Evolutionary conservation across 164 flowering plant genomes (phyloP).

Genomic region (Dillenia turbinata): DNA sequence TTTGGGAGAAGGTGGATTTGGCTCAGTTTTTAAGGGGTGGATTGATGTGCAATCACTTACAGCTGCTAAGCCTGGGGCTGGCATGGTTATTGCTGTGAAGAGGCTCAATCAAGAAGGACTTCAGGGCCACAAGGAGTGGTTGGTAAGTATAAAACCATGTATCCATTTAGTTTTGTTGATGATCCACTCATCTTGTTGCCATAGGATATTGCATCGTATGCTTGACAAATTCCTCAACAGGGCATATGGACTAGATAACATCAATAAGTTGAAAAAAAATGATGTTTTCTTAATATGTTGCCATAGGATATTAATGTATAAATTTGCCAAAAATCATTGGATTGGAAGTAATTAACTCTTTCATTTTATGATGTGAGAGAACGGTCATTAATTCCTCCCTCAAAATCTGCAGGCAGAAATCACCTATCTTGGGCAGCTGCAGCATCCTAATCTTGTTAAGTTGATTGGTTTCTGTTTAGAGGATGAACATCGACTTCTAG

Average conservation of each 20-base stretch:
- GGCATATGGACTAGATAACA: too few species aligned
- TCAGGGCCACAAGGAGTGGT: slow-evolving; percentile 78
- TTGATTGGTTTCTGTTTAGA: slow-evolving; percentile 62
- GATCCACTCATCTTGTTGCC: neutral
- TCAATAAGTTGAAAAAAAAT: too few species aligned
- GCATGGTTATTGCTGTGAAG: slow-evolving; percentile 71
- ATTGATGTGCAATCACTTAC: slow-evolving; percentile 56
- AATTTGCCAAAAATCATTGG: too few species aligned
- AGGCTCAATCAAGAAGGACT: slow-evolving; percentile 73
- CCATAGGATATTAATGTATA: too few species aligned
- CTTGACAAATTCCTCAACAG: too few species aligned
- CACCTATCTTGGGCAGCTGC: slow-evolving; percentile 55
- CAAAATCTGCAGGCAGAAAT: slow-evolving; percentile 46
- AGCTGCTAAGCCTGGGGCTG: slow-evolving; percentile 62
- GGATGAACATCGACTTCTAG: slow-evolving; percentile 62
- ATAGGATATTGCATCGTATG: too few species aligned
- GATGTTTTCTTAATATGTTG: too few species aligned
- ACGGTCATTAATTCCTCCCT: too few species aligned
- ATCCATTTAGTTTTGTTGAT: neutral
- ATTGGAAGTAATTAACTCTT: too few species aligned
- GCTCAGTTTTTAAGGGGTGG: slow-evolving; percentile 80
- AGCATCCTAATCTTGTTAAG: slow-evolving; percentile 65
- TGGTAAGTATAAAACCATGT: slow-evolving; percentile 34
- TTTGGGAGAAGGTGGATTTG: slow-evolving; percentile 74
- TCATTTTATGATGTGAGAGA: too few species aligned